phyloP scores from a whole-genome alignment of 2,329 filamentous ascomycete genomes.

The Colletotrichum destructivum region DNA sequence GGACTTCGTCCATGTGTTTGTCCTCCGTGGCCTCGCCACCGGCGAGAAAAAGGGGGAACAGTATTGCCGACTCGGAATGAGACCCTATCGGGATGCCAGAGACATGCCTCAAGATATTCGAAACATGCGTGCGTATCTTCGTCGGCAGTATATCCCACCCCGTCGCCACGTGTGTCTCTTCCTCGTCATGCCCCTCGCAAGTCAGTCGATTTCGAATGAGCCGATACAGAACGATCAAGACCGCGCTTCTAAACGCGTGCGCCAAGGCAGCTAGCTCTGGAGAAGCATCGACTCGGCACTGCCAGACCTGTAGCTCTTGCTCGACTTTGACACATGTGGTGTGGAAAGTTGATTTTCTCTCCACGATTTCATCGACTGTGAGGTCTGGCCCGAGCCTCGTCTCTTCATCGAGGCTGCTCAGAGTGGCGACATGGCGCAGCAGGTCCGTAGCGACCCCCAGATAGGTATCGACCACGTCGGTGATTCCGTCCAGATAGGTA shows the following conservation, averaged over 20 bases:
- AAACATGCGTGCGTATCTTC: constrained; percentile 33
- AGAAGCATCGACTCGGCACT: constrained; percentile 20
- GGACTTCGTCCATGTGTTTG: constrained; percentile 27
- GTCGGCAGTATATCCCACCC: constrained; percentile 27
- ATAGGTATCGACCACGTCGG: constrained; percentile 42
- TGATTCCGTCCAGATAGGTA: constrained; percentile 39
- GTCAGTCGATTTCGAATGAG: constrained; percentile 15
- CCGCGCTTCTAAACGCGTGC: constrained; percentile 30
- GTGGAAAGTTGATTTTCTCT: constrained; percentile 4
- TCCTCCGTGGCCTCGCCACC: constrained; percentile 37
- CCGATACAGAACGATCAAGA: constrained; percentile 29
- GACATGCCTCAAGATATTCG: constrained; percentile 28
- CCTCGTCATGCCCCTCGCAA: not conserved
- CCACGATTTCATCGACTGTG: not conserved
- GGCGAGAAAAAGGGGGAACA: constrained; percentile 40
- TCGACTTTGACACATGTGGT: constrained; percentile 19
- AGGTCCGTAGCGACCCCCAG: constrained; percentile 41
- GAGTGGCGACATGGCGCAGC: constrained; percentile 25
- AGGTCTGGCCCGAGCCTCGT: not conserved
- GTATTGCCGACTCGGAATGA: constrained; percentile 34
- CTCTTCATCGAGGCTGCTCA: constrained; percentile 31
- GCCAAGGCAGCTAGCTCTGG: constrained; percentile 26
- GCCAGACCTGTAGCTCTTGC: constrained; percentile 34
- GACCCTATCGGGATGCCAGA: constrained; percentile 28
- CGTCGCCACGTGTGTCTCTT: not conserved